Conservation (phyloP, 139 green algal genomes). For the Chlorella ohadii region DNA sequence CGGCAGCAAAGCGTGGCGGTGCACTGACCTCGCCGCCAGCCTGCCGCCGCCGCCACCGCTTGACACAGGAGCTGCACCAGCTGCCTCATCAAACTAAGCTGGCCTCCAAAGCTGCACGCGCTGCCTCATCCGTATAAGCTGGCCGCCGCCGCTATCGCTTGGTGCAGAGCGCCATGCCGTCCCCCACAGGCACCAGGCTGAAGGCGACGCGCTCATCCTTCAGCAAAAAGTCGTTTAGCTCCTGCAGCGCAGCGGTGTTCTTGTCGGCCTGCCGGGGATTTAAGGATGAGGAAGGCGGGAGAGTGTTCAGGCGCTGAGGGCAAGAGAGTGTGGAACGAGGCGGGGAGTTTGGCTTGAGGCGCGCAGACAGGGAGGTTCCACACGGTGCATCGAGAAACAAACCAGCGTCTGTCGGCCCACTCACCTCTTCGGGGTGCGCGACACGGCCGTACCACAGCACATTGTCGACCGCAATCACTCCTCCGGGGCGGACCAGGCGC, state of each 20-base stretch:
- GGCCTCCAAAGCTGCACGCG: no score
- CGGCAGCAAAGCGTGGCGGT: no score
- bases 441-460: conserved; percentile 79
- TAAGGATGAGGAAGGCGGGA: not conserved
- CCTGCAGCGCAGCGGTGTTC: conserved; percentile 69
- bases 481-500: conserved; percentile 83
- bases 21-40: no score
- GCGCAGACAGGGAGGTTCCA: not conserved
- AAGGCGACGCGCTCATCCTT: conserved; percentile 75
- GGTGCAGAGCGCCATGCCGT: conserved; percentile 88
- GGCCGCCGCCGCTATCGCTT: conserved; percentile 47
- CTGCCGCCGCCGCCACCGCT: no score
- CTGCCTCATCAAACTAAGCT: not conserved
- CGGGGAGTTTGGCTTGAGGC: no score
- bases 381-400: no score
- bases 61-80: not conserved
- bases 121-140: no score
- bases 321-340: no score
- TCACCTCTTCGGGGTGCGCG: conserved; percentile 19
- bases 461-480: conserved; percentile 95
- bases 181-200: conserved; percentile 83
- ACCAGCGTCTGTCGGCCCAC: no score
- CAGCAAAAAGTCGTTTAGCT: conserved; percentile 82
- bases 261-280: conserved; percentile 33
- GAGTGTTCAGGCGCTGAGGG: no score